These are phyloP conservation scores for Posidonia oceanica DNA, from an alignment of 116 monocot genomes.

Conservation along the genomic window DNA sequence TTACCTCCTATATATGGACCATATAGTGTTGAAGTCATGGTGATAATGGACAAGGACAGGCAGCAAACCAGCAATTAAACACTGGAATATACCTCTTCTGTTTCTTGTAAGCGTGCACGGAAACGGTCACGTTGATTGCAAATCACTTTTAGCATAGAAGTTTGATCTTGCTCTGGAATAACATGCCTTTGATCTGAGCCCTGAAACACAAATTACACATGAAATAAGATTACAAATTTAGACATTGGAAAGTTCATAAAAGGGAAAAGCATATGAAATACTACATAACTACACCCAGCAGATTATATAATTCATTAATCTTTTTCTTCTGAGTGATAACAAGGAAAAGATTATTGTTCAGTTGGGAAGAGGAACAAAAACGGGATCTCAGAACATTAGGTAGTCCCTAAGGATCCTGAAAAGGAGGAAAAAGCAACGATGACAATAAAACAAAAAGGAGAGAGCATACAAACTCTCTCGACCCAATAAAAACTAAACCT, in stretches of 20 bases:
- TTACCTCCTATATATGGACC: constrained; percentile 53
- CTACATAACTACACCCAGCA: too few species aligned
- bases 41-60: constrained; percentile 1
- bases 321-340: neutral
- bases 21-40: neutral
- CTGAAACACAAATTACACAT: constrained; percentile 18
- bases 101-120: constrained; percentile 68
- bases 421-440: too few species aligned
- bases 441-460: too few species aligned
- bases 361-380: neutral
- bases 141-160: constrained; percentile 98
- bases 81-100: constrained; percentile 64
- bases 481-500: too few species aligned
- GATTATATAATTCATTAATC: neutral
- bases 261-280: too few species aligned
- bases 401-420: neutral
- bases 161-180: constrained; percentile 77
- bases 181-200: constrained; percentile 55
- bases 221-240: neutral
- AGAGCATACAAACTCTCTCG: too few species aligned
- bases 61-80: neutral
- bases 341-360: neutral
- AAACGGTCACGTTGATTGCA: constrained; percentile 98
- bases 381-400: neutral
- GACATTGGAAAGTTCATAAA: too few species aligned